Percentiles rank a stretch among this genome's conserved stretches.
Evolutionary conservation across 768 basidiomycete species (phyloP).

Genomic region (Boletus rufocinnamomeus): DNA sequence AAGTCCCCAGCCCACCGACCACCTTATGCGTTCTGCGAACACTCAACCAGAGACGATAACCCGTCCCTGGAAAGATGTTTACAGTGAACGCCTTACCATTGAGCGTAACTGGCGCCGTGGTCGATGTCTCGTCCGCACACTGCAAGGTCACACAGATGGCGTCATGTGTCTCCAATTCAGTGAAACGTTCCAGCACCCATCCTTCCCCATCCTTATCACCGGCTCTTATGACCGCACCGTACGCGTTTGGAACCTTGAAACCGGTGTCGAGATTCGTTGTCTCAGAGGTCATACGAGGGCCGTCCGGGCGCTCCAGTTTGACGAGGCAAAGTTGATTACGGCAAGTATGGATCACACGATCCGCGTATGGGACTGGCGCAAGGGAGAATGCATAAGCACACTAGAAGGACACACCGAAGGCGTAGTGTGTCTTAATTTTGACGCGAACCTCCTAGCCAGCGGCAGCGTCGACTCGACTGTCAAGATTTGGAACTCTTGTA

Average conservation of each 20-base stretch:
- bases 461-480: conserved; percentile 95
- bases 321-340: conserved; percentile 92
- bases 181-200: conserved; percentile 78
- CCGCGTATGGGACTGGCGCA: conserved; percentile 95
- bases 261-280: conserved; percentile 78
- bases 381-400: conserved; percentile 83
- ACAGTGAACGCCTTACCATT: conserved; percentile 93
- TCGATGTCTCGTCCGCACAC: conserved; percentile 77
- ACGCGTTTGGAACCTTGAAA: conserved; percentile 96
- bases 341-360: conserved; percentile 96
- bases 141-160: conserved; percentile 93
- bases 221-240: conserved; percentile 96
- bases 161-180: conserved; percentile 97
- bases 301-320: conserved; percentile 93
- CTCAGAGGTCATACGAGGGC: conserved; percentile 90
- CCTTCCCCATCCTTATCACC: conserved; percentile 94
- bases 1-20: conserved; percentile 10
- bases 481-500: conserved; percentile 92
- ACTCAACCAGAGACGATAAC: conserved; percentile 47
- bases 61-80: conserved; percentile 97
- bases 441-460: conserved; percentile 87
- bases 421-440: conserved; percentile 89
- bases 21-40: conserved; percentile 37
- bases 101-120: conserved; percentile 98
- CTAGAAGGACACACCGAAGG: conserved; percentile 90